Conservation (phyloP, 148 eudicot genomes). For the Salicornia ramosissima region DNA sequence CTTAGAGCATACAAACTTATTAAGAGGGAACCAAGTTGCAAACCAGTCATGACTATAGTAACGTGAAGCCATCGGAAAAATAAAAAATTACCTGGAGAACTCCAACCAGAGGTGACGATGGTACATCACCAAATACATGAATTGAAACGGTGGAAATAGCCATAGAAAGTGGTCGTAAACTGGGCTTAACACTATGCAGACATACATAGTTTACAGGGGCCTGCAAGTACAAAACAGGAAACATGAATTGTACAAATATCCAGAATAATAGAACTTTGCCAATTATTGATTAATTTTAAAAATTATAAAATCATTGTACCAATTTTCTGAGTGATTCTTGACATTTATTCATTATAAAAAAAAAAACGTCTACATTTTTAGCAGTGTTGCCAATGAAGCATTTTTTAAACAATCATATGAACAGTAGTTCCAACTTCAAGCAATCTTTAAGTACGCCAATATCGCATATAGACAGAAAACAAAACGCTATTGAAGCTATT, state of each 20-base stretch:
- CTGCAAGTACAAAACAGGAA: slow-evolving; percentile 38
- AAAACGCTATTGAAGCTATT: background rate
- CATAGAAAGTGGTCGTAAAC: slow-evolving; percentile 88
- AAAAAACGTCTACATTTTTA: background rate
- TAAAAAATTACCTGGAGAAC: slow-evolving; percentile 63
- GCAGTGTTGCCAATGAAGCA: background rate
- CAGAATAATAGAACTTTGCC: background rate
- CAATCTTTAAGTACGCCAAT: no score
- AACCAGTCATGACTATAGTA: background rate
- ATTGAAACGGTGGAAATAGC: slow-evolving; percentile 90
- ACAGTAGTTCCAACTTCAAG: background rate
- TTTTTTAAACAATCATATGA: background rate
- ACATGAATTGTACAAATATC: background rate
- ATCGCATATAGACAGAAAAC: background rate
- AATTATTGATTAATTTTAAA: background rate
- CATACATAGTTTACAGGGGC: slow-evolving; percentile 91
- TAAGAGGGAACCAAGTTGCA: background rate
- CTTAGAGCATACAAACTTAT: background rate
- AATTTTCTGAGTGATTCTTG: background rate
- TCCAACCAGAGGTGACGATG: slow-evolving; percentile 97
- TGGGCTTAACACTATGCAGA: slow-evolving; percentile 78
- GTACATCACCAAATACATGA: slow-evolving; percentile 93
- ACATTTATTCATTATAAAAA: background rate
- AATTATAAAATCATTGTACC: background rate
- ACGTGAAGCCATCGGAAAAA: background rate